A percentile compares a stretch with the other conserved stretches of the same genome.
These are phyloP conservation scores for Cryptosporidium sp. DNA, from an alignment of 169 alveolate species.

Conservation along the genomic window DNA sequence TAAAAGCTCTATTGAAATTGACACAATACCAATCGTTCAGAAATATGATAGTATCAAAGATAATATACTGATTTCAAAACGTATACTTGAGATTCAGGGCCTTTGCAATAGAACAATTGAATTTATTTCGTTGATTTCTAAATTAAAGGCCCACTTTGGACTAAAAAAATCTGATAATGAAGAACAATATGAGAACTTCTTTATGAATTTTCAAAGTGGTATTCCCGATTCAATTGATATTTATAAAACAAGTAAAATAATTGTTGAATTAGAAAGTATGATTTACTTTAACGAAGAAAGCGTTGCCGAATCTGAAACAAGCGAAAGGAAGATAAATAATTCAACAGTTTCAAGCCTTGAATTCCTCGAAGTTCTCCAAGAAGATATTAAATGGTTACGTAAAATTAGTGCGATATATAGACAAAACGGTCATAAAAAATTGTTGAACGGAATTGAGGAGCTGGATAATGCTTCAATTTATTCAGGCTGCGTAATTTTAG, in stretches of 20 bases:
- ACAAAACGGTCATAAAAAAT: conserved; percentile 60
- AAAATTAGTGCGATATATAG: conserved; percentile 65
- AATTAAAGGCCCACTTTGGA: conserved; percentile 20
- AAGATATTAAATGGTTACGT: conserved; percentile 56
- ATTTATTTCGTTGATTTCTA: conserved; percentile 34
- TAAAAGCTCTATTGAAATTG: not conserved
- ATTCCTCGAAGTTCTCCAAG: conserved; percentile 60
- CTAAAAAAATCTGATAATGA: conserved; percentile 12
- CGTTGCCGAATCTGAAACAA: not conserved
- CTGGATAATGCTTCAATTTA: conserved; percentile 21
- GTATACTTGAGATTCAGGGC: conserved; percentile 33
- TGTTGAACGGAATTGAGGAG: conserved; percentile 33
- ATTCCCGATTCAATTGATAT: conserved; percentile 45
- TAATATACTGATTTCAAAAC: conserved; percentile 19
- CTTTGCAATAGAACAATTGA: conserved; percentile 57
- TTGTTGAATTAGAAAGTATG: conserved; percentile 65
- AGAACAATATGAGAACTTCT: conserved; percentile 9
- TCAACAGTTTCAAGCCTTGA: conserved; percentile 14
- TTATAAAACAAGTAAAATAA: conserved; percentile 43
- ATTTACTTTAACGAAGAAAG: conserved; percentile 10
- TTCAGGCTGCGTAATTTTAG: conserved; percentile 49
- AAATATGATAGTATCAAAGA: conserved; percentile 56
- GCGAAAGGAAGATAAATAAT: not conserved
- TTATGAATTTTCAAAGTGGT: conserved; percentile 5
- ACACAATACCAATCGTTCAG: conserved; percentile 19